These are phyloP conservation scores for Ocimum tenuiflorum DNA, from an alignment of 257 asterid genomes.

Conservation along the genomic window DNA sequence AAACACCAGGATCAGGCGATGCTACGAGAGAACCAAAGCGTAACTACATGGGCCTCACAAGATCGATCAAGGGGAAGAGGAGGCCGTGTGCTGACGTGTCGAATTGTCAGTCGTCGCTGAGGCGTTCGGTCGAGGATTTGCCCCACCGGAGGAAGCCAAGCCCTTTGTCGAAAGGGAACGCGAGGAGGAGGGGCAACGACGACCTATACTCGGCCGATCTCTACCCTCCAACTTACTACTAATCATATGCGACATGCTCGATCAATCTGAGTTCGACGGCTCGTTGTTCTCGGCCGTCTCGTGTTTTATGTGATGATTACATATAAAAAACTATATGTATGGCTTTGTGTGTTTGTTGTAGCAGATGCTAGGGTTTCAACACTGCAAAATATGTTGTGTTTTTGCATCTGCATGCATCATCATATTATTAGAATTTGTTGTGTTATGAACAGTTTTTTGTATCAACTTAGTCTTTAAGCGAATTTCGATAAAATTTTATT, in stretches of 20 bases:
- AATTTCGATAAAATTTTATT: too few relatives aligned
- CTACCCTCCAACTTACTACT: conserved; percentile 36
- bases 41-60: conserved; percentile 61
- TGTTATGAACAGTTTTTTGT: too few relatives aligned
- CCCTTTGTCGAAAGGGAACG: conserved; percentile 51
- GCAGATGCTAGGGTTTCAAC: too few relatives aligned
- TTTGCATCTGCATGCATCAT: too few relatives aligned
- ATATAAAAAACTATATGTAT: too few relatives aligned
- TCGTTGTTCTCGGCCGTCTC: conserved; percentile 30
- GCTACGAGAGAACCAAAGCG: conserved; percentile 33
- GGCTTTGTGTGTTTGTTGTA: too few relatives aligned
- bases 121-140: conserved; percentile 50
- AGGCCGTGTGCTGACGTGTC: conserved; percentile 21
- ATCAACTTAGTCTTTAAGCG: too few relatives aligned
- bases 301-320: too few relatives aligned
- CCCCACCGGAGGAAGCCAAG: conserved; percentile 43
- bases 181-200: conserved; percentile 57
- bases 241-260: background rate
- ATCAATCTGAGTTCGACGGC: conserved; percentile 33
- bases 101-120: conserved; percentile 24
- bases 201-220: conserved; percentile 46
- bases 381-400: too few relatives aligned
- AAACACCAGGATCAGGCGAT: conserved; percentile 43
- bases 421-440: too few relatives aligned
- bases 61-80: conserved; percentile 41